Base-by-base conservation (phyloP, 129 eudicot species). In the Oenanthe sinensis region DNA sequence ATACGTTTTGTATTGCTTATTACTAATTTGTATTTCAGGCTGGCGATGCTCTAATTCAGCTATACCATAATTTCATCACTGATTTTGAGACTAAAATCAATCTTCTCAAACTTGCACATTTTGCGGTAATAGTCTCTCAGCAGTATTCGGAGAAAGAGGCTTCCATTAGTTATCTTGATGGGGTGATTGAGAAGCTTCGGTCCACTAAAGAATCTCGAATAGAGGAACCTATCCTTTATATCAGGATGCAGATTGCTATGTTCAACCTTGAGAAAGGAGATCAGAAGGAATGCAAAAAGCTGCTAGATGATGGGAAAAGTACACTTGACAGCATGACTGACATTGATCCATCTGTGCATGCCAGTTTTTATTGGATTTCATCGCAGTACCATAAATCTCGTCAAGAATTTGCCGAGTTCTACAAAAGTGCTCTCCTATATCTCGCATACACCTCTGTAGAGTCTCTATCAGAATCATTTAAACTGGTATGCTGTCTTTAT, bases 61-160 rank as follows among this genome's bases (percentile, higher is more conserved):
- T 93, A 47, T 93, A 93, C 80, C 88, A 93, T 55, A 85, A 93
- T 78, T 93, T 93, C 87, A 91, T 93, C 85, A 86, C 96, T 7
- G 97, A 93, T 75, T 93, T 93, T 75, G 98, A 93, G 97, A 91
- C 98, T 20, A 93, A 93, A 83, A 91, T 93, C 83, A 93, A 93
- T 79, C 96, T 93, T 70, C 98, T 93, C 79, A 93, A 93, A 91
- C 96, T 93, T 75, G 96, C 98, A 52, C 98, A 93, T 83, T 91
- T 93, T 91, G 96, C 93, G 37, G 98, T 88, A 76, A 93, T 87
- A 79, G 96, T 93, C 75, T 93, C 97, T 79, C 90, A 93, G 19
- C 93, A 85, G 76, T 89, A 91, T 85, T 67, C 93, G 2, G 97
- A 93, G 87, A 91, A 89, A 89, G 97, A 86, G 42, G 97, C 93